Evolutionary conservation across 208 protist species (phyloP).

Genomic region (Acanthamoeba royreba): DNA sequence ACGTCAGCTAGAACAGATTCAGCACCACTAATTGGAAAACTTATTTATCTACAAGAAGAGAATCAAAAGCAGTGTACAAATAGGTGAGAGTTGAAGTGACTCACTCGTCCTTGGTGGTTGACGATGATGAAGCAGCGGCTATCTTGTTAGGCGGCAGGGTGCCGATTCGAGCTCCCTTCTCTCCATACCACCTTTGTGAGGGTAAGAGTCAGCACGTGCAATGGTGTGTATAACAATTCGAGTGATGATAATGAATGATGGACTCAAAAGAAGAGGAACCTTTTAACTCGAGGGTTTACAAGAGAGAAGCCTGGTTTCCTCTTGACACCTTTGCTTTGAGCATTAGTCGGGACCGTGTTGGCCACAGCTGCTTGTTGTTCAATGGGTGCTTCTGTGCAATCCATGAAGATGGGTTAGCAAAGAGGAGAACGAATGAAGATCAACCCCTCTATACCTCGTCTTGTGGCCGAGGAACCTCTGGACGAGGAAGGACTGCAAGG

Average conservation of each 20-base stretch:
- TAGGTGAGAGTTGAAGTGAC: too few species aligned
- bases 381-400: background rate
- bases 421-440: background rate
- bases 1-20: too few species aligned
- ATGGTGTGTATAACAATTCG: too few species aligned
- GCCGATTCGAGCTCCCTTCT: constrained; percentile 3
- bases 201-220: too few species aligned
- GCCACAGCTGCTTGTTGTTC: background rate
- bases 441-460: too few species aligned
- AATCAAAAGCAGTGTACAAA: too few species aligned
- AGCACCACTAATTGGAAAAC: too few species aligned
- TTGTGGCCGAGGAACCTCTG: too few species aligned
- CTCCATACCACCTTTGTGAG: background rate
- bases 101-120: background rate
- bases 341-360: background rate
- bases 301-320: constrained; percentile 15
- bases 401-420: background rate
- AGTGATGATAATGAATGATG: background rate
- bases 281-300: constrained; percentile 10
- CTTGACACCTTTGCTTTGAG: background rate
- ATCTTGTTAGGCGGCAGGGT: background rate
- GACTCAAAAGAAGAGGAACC: background rate
- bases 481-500: too few species aligned
- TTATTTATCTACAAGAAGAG: too few species aligned
- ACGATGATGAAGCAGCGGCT: background rate